Evolutionary conservation across 345 rosid genomes (phyloP).

Genomic region (Acer saccharum): DNA sequence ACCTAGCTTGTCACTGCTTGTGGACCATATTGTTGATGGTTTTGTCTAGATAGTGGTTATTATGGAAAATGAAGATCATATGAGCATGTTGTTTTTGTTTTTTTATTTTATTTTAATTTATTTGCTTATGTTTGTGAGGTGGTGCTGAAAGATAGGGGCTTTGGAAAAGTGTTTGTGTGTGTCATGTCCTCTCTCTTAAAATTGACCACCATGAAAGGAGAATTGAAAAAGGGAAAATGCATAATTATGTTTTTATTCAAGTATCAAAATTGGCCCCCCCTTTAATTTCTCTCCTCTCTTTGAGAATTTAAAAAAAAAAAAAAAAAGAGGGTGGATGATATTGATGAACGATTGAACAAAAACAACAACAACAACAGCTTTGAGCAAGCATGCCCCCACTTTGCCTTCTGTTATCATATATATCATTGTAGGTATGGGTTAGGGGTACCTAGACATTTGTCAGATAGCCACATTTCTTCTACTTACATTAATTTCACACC

Average conservation of each 20-base stretch:
- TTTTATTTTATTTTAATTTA: constrained; percentile 11
- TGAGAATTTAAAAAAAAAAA: neutral
- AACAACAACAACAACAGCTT: constrained; percentile 24
- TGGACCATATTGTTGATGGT: constrained; percentile 47
- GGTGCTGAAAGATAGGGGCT: constrained; percentile 30
- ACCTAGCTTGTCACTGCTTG: constrained; percentile 2
- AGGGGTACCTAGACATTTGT: constrained; percentile 31
- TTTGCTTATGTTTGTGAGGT: constrained; percentile 25
- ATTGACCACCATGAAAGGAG: constrained; percentile 38
- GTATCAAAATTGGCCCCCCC: constrained; percentile 26
- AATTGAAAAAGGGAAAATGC: constrained; percentile 34
- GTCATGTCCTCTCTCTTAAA: constrained; percentile 28
- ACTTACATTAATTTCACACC: neutral
- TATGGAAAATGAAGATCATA: constrained; percentile 19
- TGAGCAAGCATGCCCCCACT: constrained; percentile 38
- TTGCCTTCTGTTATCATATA: constrained; percentile 14
- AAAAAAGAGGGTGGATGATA: constrained; percentile 26
- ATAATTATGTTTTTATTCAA: constrained; percentile 38
- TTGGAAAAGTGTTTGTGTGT: constrained; percentile 21
- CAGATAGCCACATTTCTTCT: neutral
- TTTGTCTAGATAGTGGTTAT: constrained; percentile 43
- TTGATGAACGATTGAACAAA: constrained; percentile 2
- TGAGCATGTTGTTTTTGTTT: constrained; percentile 7
- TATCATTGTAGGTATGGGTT: constrained; percentile 34
- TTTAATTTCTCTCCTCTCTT: neutral